A percentile compares a stretch with the other conserved stretches of the same genome.
Evolutionary conservation across 768 basidiomycete genomes (phyloP).

Genomic region (Gymnopilus junonius): DNA sequence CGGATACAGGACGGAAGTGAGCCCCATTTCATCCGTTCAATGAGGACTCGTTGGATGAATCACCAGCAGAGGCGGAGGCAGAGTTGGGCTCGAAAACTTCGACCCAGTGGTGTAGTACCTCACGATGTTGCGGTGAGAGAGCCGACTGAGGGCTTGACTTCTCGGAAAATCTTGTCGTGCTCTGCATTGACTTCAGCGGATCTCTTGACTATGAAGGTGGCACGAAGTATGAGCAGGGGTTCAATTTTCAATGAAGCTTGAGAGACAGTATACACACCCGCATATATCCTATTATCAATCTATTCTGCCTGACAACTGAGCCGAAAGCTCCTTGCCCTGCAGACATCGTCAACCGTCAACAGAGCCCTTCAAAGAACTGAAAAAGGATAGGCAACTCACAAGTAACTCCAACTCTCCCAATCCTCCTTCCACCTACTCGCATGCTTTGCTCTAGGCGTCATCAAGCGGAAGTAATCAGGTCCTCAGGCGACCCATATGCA

Average conservation of each 20-base stretch:
- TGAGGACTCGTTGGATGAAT: slow-evolving; percentile 45
- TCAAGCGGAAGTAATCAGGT: slow-evolving; percentile 57
- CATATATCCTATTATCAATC: slow-evolving; percentile 85
- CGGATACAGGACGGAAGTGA: slow-evolving; percentile 48
- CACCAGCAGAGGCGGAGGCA: slow-evolving; percentile 46
- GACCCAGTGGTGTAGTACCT: slow-evolving; percentile 95
- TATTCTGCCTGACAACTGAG: slow-evolving; percentile 91
- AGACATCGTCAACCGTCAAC: not conserved
- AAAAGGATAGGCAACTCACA: slow-evolving; percentile 44
- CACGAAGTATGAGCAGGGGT: not conserved
- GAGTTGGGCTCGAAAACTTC: slow-evolving; percentile 64
- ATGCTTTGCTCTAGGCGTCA: slow-evolving; percentile 47
- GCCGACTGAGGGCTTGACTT: slow-evolving; percentile 88
- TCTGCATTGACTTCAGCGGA: slow-evolving; percentile 75
- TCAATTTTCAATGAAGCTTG: not conserved
- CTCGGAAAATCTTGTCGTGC: slow-evolving; percentile 85
- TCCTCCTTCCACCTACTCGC: slow-evolving; percentile 90
- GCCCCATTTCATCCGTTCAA: slow-evolving; percentile 34
- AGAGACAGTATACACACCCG: slow-evolving; percentile 49
- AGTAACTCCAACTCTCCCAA: slow-evolving; percentile 92
- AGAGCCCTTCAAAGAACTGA: not conserved
- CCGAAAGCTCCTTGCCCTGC: slow-evolving; percentile 91
- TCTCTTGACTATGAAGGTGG: slow-evolving; percentile 73
- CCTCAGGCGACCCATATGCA: slow-evolving; percentile 63
- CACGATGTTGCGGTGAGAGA: slow-evolving; percentile 90